These are phyloP conservation scores for Mycena sanguinolenta DNA, from an alignment of 768 basidiomycete species.

Conservation along the genomic window DNA sequence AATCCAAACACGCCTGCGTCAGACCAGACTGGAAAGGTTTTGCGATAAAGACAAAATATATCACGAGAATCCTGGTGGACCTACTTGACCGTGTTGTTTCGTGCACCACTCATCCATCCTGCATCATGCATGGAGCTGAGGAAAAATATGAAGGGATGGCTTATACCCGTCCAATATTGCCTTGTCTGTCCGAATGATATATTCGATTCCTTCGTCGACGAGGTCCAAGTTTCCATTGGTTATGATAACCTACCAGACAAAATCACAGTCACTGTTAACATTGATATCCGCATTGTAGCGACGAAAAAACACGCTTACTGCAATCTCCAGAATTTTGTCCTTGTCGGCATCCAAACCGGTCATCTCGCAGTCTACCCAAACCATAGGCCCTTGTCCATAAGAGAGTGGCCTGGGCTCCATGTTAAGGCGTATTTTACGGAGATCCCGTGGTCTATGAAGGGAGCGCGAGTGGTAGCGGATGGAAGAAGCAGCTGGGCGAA, in stretches of 20 bases:
- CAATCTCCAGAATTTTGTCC: constrained; percentile 86
- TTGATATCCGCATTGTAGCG: neutral
- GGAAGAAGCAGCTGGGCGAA: neutral
- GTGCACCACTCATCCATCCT: constrained; percentile 94
- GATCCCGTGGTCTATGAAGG: neutral
- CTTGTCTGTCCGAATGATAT: constrained; percentile 81
- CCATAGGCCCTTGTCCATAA: constrained; percentile 73
- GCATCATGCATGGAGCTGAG: constrained; percentile 2
- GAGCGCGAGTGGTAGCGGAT: constrained; percentile 4
- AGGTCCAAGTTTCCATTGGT: constrained; percentile 86
- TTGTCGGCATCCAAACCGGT: constrained; percentile 78
- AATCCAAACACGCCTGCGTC: constrained; percentile 82
- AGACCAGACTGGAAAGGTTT: constrained; percentile 75
- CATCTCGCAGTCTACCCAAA: constrained; percentile 93
- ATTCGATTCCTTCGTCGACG: constrained; percentile 86
- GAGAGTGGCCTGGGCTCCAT: constrained; percentile 49
- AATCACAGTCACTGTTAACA: constrained; percentile 56
- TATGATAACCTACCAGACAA: constrained; percentile 78
- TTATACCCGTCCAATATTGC: constrained; percentile 74
- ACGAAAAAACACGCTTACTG: constrained; percentile 55
- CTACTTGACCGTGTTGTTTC: constrained; percentile 81
- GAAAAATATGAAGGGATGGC: constrained; percentile 13
- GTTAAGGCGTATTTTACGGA: constrained; percentile 27
- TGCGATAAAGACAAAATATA: neutral
- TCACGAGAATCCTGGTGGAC: constrained; percentile 37